Evolutionary conservation across 768 basidiomycete genomes (phyloP).

Genomic region (Mycena floridula): DNA sequence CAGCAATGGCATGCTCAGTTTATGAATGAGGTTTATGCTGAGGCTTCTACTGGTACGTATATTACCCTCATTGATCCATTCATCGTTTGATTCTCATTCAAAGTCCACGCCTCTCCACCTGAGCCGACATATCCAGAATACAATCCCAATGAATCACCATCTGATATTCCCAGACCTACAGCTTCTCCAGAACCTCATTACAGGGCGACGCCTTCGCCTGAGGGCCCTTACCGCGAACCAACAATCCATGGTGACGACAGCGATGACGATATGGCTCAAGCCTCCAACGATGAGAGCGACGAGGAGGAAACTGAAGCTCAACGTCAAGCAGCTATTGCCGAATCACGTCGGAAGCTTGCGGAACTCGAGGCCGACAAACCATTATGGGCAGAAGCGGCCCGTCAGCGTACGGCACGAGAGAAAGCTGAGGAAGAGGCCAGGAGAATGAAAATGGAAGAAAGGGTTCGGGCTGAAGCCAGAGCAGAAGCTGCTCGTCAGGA

Average conservation of each 20-base stretch:
- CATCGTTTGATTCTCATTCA: too few species aligned
- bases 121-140: too few species aligned
- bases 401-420: slow-evolving; percentile 36
- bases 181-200: too few species aligned
- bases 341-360: slow-evolving; percentile 61
- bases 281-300: slow-evolving; percentile 12
- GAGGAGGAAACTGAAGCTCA: slow-evolving; percentile 29
- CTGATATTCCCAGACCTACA: background rate
- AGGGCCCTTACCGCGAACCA: too few species aligned
- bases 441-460: slow-evolving; percentile 27
- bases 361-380: slow-evolving; percentile 62
- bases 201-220: too few species aligned
- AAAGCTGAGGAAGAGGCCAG: slow-evolving; percentile 34
- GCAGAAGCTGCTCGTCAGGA: background rate
- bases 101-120: too few species aligned
- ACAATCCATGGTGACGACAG: too few species aligned
- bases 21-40: slow-evolving; percentile 33
- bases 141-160: slow-evolving; percentile 3
- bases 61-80: too few species aligned
- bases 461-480: slow-evolving; percentile 13
- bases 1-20: slow-evolving; percentile 30
- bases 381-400: slow-evolving; percentile 52
- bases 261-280: slow-evolving; percentile 9
- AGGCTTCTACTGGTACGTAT: slow-evolving; percentile 11
- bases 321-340: slow-evolving; percentile 42